Evolutionary conservation across 2,329 filamentous ascomycete genomes (phyloP), one percentile per base, ranked within the genome.

Genomic region (Verruconis gallopava): DNA sequence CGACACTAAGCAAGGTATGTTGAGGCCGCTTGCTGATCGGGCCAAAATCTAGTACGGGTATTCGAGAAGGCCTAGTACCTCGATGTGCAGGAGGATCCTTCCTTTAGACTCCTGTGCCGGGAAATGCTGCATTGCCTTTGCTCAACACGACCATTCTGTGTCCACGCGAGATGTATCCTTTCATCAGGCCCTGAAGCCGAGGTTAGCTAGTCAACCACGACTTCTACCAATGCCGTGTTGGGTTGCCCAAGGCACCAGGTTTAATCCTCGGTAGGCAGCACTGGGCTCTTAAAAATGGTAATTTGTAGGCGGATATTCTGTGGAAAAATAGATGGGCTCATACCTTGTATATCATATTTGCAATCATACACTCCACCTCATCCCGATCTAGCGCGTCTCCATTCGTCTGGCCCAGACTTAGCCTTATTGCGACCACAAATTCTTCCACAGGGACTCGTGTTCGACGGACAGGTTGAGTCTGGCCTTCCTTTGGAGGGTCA

Each of bases 321-420:
- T n/a, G n/a, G n/a, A n/a, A n/a, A n/a, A n/a, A n/a, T n/a, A n/a
- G n/a, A n/a, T n/a, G n/a, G n/a, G n/a, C n/a, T n/a, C 25, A 30
- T 30, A 30, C 25, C 77, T 96, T 98, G 69, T 96, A 98, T 47
- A 98, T 94, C 74, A 95, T 84, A 58, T 95, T 96, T 20, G 91
- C 85, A 54, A 98, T 58, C 52, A 95, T 65, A 59, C 91, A 98
- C 61, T 98, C 93, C 3, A 96, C 88, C 61, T 98, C 91, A 56
- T 98, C 93, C 21, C 74, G 71, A 52, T 95, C 91, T 22, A 93
- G 68, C 22, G 69, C 64, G 55, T 82, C 62, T 53, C 67, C 61
- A 49, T 64, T 58, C 53, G 65, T 70, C 49, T 64, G 64, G 43
- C 71, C 68, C 49, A 74, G 79, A 40, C 77, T 79, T 52, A 94